Base-by-base conservation (phyloP, 768 basidiomycete genomes). In the Mycena capillaripes region DNA sequence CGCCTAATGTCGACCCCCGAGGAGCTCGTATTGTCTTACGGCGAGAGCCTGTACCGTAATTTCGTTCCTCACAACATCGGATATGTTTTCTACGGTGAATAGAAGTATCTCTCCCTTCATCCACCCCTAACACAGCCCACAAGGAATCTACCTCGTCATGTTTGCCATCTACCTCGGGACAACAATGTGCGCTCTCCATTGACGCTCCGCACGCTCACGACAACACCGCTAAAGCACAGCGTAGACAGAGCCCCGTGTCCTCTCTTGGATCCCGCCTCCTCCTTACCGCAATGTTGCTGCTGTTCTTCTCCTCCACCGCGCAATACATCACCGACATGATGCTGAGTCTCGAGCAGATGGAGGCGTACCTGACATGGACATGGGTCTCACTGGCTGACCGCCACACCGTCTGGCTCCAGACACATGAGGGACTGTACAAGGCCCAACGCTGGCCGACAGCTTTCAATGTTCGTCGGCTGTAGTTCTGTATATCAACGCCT, bases 71-170 rank as follows among this genome's bases (percentile, higher is more conserved):
- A 69, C 53, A 50, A 29, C 27, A 42, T 69, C 48, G 67, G 67
- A 6, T 69, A 50, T 42, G 32, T 46, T 25, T 69, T 59, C 19
- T 69, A 69, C 46, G 67, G 67, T 69, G 12, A 19, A 44, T 69
- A 21, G 10, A 30, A 12, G 9, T 44, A 32, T 29, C 50, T 8
- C n/a, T n/a, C 50, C 16, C 34, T 30, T 64, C 50, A 61, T 46
- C 17, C 29, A 42, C 25, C 23, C 30, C 52, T 64, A 32, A 64
- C 48, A 30, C 63, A 21, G 2, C 32, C n/a, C 36, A 23, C 21
- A n/a, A 68, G 67, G 75, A 12, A 64, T 76, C 52, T 73, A 69
- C 53, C 29, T 70, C 57, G 48, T 58, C 36, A 16, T 60, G 4
- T 67, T 71, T 29, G 50, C 17, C 34, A 36, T 60, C 65, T 58